Conservation (phyloP, 768 basidiomycete genomes). For the Kwoniella sp. region DNA sequence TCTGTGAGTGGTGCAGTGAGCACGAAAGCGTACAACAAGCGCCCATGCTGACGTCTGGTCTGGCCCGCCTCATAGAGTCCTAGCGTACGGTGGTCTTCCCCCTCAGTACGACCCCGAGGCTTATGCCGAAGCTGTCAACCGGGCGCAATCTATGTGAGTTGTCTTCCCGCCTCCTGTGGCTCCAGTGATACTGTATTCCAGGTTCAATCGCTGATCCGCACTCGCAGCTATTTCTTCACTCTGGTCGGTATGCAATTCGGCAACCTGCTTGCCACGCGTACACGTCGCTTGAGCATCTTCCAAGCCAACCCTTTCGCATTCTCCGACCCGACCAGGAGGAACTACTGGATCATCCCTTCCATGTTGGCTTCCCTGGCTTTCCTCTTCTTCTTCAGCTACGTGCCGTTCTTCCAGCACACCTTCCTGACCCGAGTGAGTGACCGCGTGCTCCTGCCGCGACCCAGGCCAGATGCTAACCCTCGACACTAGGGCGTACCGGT, state of each 20-base stretch:
- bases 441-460: neutral
- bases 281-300: slow-evolving; percentile 58
- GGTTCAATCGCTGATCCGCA: neutral
- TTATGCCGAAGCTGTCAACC: slow-evolving; percentile 48
- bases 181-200: neutral
- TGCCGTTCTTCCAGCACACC: slow-evolving; percentile 54
- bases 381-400: slow-evolving; percentile 52
- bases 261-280: slow-evolving; percentile 59
- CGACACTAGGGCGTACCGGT: slow-evolving; percentile 36
- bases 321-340: slow-evolving; percentile 38
- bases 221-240: slow-evolving; percentile 48
- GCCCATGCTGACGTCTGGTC: slow-evolving; percentile 2
- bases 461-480: neutral
- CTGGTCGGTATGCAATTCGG: slow-evolving; percentile 63
- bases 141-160: slow-evolving; percentile 57
- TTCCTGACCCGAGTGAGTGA: slow-evolving; percentile 57
- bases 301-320: slow-evolving; percentile 55
- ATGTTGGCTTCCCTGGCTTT: slow-evolving; percentile 54
- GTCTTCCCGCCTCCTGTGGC: neutral
- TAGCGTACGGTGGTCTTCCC: slow-evolving; percentile 54
- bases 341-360: slow-evolving; percentile 55
- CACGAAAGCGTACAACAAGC: neutral
- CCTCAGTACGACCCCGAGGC: slow-evolving; percentile 51
- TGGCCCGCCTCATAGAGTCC: slow-evolving; percentile 13
- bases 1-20: slow-evolving; percentile 17